Conservation (phyloP, 2,329 filamentous ascomycete species). For the Botrytis fabae region DNA sequence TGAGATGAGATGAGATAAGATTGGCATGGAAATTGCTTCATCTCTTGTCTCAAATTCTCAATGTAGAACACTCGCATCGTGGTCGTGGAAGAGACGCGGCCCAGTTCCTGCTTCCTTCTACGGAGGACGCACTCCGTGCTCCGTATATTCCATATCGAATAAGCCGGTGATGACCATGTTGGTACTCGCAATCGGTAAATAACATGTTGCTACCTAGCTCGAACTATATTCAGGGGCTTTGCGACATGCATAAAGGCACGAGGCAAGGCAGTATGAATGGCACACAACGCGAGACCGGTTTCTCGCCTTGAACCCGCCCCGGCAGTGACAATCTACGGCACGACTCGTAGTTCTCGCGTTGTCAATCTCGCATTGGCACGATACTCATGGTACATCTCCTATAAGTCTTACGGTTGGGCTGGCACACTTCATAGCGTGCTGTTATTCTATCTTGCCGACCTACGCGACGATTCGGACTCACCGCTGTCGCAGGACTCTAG, state of each 20-base stretch:
- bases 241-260: constrained; percentile 22
- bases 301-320: constrained; percentile 20
- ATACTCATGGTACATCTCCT: background rate
- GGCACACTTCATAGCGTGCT: background rate
- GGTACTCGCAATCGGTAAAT: constrained; percentile 1
- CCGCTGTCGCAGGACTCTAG: constrained; percentile 14
- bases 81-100: background rate
- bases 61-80: background rate
- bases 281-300: constrained; percentile 14
- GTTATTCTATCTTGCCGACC: constrained; percentile 6
- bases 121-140: background rate
- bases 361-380: background rate
- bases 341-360: background rate
- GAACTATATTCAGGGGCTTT: constrained; percentile 16
- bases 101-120: background rate
- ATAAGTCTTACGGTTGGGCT: constrained; percentile 9
- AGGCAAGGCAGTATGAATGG: constrained; percentile 16
- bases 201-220: constrained; percentile 3
- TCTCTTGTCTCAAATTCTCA: background rate
- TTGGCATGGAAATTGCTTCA: constrained; percentile 6
- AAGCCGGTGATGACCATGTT: background rate
- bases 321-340: constrained; percentile 11
- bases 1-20: constrained; percentile 24
- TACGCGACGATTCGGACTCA: constrained; percentile 11
- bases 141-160: background rate